Base-by-base conservation (phyloP, 352 stramenopile genomes). In the Detonula confervacea region DNA sequence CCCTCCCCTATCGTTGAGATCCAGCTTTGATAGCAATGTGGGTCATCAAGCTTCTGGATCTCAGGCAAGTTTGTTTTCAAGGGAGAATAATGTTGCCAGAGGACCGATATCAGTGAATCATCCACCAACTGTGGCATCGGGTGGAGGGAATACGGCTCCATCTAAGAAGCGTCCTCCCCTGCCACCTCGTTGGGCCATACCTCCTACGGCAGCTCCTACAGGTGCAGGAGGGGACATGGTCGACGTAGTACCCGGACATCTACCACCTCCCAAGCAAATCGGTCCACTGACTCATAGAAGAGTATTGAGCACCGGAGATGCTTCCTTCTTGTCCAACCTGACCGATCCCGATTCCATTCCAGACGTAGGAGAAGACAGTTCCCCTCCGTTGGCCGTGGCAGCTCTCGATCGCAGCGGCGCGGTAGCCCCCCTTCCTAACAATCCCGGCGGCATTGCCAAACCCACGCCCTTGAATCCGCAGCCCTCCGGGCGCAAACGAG, bases 311-410 rank as follows among this genome's bases (percentile, higher is more conserved):
- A 82, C 78, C 0, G 78, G 78, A 8, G 78, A 86, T 49, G 73
- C 73, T 0, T 77, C 60, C 0, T 71, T 77, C 20, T 44, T 86
- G 27, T 80, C 66, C 12, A 76, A 73, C 30, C 69, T 86, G 20
- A 86, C 78, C 0, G 78, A 86, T 82, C 71, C 65, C 2, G 78
- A 86, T 69, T 86, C 78, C 9, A 59, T 74, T 18, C 30, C 30
- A 5, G 68, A 84, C 25, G 54, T 25, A 37, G 52, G 69, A 9
- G 39, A 27, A 24, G 57, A 78, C 33, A 56, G 69, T 55, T 74
- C 62, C 16, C 56, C 63, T 25, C 29, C 39, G 6, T 3, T 29
- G 11, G 56, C 18, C 20, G 11, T 12, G 8, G 33, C 2, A 8
- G 33, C 1, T 30, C 47, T 5, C 39, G 63, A 6, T 37, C 12